A percentile compares a stretch with the other conserved stretches of the same genome.
Evolutionary conservation across 1,284 basidiomycete genomes (phyloP).

Genomic region (Cutaneotrichosporon mucoides): DNA sequence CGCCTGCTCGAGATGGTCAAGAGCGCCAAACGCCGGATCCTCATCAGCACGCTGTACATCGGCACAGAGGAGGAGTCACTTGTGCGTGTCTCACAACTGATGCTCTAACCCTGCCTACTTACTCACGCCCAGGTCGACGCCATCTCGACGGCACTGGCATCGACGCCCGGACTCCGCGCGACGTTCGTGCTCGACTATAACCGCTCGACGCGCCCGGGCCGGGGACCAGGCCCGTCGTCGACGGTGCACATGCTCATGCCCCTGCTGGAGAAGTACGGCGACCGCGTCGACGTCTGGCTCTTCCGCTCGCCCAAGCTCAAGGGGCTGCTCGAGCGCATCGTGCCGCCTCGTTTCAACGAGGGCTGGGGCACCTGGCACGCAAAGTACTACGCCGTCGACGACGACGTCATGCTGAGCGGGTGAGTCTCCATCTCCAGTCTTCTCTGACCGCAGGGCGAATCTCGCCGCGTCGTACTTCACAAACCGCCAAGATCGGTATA

Average conservation of each 20-base stretch:
- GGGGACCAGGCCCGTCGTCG: constrained; percentile 53
- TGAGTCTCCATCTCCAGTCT: constrained; percentile 51
- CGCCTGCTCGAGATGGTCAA: constrained; percentile 60
- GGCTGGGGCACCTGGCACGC: constrained; percentile 99
- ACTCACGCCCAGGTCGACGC: constrained; percentile 59
- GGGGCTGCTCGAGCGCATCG: constrained; percentile 66
- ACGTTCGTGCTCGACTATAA: constrained; percentile 82
- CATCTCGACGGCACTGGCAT: constrained; percentile 59
- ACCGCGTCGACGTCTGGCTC: constrained; percentile 70
- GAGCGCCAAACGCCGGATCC: constrained; percentile 67
- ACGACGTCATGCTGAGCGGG: constrained; percentile 90
- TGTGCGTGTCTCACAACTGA: constrained; percentile 39
- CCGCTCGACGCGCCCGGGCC: constrained; percentile 74
- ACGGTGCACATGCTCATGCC: constrained; percentile 71
- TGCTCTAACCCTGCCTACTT: too few relatives aligned
- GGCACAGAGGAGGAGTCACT: constrained; percentile 65
- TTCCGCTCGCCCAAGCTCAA: constrained; percentile 82
- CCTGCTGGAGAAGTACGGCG: constrained; percentile 65
- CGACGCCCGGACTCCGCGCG: constrained; percentile 63
- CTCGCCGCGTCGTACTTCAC: constrained; percentile 91
- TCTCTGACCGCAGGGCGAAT: constrained; percentile 68
- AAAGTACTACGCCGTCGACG: constrained; percentile 91
- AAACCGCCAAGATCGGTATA: constrained; percentile 89
- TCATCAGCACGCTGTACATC: constrained; percentile 81
- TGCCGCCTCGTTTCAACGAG: constrained; percentile 93